Evolutionary conservation across 2,329 filamentous ascomycete genomes (phyloP).

Genomic region (Sporothrix phasma): DNA sequence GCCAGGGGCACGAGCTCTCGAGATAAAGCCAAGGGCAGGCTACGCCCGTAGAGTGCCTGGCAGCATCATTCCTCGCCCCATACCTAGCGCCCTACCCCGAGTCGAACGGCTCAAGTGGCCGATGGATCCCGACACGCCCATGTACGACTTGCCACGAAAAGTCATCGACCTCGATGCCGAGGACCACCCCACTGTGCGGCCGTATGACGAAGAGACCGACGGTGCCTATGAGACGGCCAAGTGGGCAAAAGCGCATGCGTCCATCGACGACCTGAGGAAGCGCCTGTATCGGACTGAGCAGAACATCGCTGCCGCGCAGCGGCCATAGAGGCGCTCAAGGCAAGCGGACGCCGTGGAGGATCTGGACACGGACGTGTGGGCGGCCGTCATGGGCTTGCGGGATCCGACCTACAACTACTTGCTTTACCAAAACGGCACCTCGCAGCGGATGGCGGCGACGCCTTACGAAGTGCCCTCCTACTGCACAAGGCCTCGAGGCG

Average conservation of each 20-base stretch:
- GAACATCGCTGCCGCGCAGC: slow-evolving; percentile 17
- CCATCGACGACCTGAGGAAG: slow-evolving; percentile 19
- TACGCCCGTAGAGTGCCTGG: background rate
- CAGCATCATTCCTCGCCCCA: background rate
- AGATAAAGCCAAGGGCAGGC: background rate
- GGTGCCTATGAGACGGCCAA: slow-evolving; percentile 21
- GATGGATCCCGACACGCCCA: background rate
- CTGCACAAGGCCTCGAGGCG: slow-evolving; percentile 20
- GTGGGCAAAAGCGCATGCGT: slow-evolving; percentile 23
- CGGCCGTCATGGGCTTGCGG: slow-evolving; percentile 25
- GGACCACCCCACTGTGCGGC: slow-evolving; percentile 34
- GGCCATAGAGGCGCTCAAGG: background rate
- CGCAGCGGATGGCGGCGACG: slow-evolving; percentile 14
- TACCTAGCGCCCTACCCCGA: background rate
- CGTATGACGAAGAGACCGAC: slow-evolving; percentile 30
- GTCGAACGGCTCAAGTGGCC: background rate
- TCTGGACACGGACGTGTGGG: slow-evolving; percentile 34
- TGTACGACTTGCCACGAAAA: slow-evolving; percentile 33
- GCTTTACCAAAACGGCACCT: slow-evolving; percentile 24
- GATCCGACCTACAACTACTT: slow-evolving; percentile 6
- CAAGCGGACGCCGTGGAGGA: slow-evolving; percentile 29
- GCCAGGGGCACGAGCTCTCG: background rate
- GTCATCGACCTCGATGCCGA: slow-evolving; percentile 45
- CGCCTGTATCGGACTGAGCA: slow-evolving; percentile 26
- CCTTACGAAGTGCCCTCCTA: slow-evolving; percentile 22